These are phyloP conservation scores for Neurospora sp. DNA, from an alignment of 2,329 filamentous ascomycete species.

Conservation along the genomic window DNA sequence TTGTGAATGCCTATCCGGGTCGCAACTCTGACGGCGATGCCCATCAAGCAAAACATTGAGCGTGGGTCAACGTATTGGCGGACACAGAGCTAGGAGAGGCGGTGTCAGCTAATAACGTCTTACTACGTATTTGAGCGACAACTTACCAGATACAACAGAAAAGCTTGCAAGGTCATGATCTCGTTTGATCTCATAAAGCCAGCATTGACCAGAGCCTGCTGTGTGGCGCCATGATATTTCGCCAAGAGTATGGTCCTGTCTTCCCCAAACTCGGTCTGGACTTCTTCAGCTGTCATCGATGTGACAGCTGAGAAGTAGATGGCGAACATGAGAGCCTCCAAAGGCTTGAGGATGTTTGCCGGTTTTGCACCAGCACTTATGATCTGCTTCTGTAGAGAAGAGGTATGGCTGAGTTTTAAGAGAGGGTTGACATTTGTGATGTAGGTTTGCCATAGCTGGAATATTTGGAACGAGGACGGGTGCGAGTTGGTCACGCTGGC, in stretches of 20 bases:
- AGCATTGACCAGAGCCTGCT: constrained; percentile 56
- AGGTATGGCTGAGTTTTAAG: constrained; percentile 57
- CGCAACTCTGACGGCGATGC: constrained; percentile 56
- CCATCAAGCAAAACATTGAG: constrained; percentile 51
- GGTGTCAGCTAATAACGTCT: constrained; percentile 15
- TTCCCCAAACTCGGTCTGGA: constrained; percentile 40
- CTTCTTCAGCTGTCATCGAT: constrained; percentile 47
- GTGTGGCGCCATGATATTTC: constrained; percentile 47
- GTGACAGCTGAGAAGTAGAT: constrained; percentile 51
- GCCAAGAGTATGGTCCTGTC: constrained; percentile 38
- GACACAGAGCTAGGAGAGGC: constrained; percentile 38
- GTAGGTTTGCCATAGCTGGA: constrained; percentile 60
- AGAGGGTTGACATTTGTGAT: constrained; percentile 60
- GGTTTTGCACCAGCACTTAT: constrained; percentile 50
- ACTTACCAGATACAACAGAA: constrained; percentile 54
- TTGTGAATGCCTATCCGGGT: constrained; percentile 60
- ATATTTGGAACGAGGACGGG: constrained; percentile 47
- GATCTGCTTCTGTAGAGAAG: constrained; percentile 53
- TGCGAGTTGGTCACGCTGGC: constrained; percentile 37
- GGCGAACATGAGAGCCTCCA: constrained; percentile 60
- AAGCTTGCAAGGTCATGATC: constrained; percentile 55
- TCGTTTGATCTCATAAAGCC: constrained; percentile 58
- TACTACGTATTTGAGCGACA: constrained; percentile 1
- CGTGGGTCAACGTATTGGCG: constrained; percentile 50
- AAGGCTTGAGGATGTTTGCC: constrained; percentile 40